Evolutionary conservation across 116 monocot species (phyloP), one percentile per base, ranked within the genome.

Genomic region (Dioscorea cayenensis): DNA sequence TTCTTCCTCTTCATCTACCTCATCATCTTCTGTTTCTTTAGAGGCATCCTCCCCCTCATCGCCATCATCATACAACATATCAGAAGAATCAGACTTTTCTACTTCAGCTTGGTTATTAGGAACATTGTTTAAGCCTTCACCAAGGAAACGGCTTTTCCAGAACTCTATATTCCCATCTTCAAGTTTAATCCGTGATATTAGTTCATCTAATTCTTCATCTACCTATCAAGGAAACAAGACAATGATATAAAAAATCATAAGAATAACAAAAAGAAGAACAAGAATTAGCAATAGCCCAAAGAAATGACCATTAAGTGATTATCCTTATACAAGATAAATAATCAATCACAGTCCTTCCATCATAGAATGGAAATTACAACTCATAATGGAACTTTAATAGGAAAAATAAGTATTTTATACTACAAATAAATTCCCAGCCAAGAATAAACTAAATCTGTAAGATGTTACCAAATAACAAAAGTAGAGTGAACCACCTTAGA

Each of bases 141-240:
- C 97, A 73, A 99, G 88, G 80, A 99, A 99, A 67, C 94, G 90
- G 2, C 76, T 77, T 75, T 82, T 94, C 93, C 93, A 99, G 63
- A 85, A 94, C 70, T 99, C 97, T 18, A 91, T 94, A 76, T 99
- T 85, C 62, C 97, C 97, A 69, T 94, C 97, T 77, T 99, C 78
- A 51, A 88, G 78, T 73, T 85, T 85, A 66, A 95, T 89, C 25
- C 62, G n/a, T 9, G 62, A 62, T 62, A 62, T 62, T 62, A 62
- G 23, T 27, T 62, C 23, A 62, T 62, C 62, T 22, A 62, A 20
- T 22, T 62, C 62, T 62, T 62, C 62, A 27, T 62, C 62, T 2
- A 62, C 62, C 59, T 59, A 59, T 59, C 59, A 59, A 59, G 21
- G 17, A 59, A 19, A 43, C 12, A 12, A 43, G 43, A 43, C 2